phyloP scores from a whole-genome alignment of 139 green algal genomes.

The Volvox africanus region DNA sequence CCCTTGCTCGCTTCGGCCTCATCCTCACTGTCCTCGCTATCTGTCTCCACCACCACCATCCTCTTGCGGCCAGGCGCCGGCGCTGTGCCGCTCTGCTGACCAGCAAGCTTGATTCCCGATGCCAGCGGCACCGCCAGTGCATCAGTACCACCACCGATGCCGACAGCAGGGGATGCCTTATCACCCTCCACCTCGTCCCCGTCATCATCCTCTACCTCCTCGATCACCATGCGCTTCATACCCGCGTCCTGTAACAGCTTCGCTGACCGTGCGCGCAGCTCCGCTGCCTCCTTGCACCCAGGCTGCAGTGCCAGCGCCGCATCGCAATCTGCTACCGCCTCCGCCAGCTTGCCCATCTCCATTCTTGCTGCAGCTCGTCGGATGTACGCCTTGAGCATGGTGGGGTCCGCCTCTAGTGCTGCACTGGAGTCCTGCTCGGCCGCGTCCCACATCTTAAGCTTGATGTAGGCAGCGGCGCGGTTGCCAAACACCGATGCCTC shows the following conservation, averaged over 20 bases:
- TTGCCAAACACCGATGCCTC: slow-evolving; percentile 51
- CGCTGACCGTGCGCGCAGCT: slow-evolving; percentile 25
- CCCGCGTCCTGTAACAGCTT: slow-evolving; percentile 18
- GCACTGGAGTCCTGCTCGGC: slow-evolving; percentile 49
- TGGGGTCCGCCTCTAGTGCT: slow-evolving; percentile 44
- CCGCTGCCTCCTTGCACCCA: slow-evolving; percentile 28
- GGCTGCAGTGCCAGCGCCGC: slow-evolving; percentile 36
- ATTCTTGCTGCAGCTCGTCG: slow-evolving; percentile 49
- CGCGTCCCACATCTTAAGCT: slow-evolving; percentile 57
- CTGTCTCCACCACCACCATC: slow-evolving; percentile 50
- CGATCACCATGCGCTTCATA: slow-evolving; percentile 55
- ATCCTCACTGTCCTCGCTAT: slow-evolving; percentile 40
- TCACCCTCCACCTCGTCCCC: slow-evolving; percentile 24
- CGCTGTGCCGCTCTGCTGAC: neutral
- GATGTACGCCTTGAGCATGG: slow-evolving; percentile 46
- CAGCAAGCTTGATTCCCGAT: too few relatives aligned
- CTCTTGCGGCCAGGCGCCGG: slow-evolving; percentile 12
- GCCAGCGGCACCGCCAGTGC: neutral
- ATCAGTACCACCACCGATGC: neutral
- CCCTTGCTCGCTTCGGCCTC: neutral
- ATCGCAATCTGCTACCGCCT: slow-evolving; percentile 56
- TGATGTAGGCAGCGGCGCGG: slow-evolving; percentile 62
- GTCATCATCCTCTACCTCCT: slow-evolving; percentile 59
- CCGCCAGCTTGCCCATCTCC: slow-evolving; percentile 48
- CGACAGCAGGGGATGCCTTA: neutral